Base-by-base conservation (phyloP, 768 basidiomycete species). In the Podaxis mareebaensis region DNA sequence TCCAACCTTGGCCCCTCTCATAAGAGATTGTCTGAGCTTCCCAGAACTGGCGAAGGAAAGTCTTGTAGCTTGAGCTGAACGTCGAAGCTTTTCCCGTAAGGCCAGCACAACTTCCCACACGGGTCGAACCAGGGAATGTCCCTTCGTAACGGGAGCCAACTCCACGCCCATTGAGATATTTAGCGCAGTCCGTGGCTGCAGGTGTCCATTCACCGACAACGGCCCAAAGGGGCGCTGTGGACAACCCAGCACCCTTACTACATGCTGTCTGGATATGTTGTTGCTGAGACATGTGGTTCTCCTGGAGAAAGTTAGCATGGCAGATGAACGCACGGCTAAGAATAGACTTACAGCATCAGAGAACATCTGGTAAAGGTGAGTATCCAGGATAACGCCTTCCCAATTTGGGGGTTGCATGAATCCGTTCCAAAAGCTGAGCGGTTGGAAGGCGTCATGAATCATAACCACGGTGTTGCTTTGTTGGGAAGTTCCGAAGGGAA, bases 131-230 rank as follows among this genome's bases (percentile, higher is more conserved):
- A 4, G 82, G 73, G 66, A 75, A 85, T 5, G 85, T 76, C 30
- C 91, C 91, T 63, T 88, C 87, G 66, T 82, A 89, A 46, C 89
- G 78, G 4, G 89, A 80, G 3, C 90, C 89, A 44, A 79, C 67
- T 2, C 91, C 92, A 49, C 92, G 86, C 3, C 95, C 95, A 67
- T 96, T 96, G 53, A 97, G 79, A 73, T 91, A 92, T 69, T 83
- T 88, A 13, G 89, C 88, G 66, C 92, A 92, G 69, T 93, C 93
- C 6, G 85, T 93, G 57, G 82, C 76, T 2, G 90, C 90, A 2
- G 91, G 83, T 1, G 90, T 87, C 88, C 92, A 97, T 77, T 97
- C 95, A 46, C 95, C 94, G 26, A 95, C 92, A 49, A 95, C 79
- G 15, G 85, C 81, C 94, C 92, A 94, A 28, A 95, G 81, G 42